Percentiles rank a stretch among this genome's conserved stretches.
Conservation (phyloP, 163 green algal species). For the Picocystis sp. region DNA sequence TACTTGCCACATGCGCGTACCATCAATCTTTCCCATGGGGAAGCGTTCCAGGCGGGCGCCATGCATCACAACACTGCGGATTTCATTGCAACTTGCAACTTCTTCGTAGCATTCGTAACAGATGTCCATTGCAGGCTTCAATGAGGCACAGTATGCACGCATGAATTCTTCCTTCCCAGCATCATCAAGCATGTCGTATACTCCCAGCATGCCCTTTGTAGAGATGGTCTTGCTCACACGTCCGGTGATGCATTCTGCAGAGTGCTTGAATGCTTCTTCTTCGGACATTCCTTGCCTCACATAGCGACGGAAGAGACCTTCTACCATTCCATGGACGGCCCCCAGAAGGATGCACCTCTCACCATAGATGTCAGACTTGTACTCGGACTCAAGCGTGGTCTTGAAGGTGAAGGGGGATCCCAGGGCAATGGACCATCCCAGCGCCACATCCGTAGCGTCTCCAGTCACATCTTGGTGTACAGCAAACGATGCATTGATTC, state of each 20-base stretch:
- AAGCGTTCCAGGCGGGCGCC: constrained; percentile 81
- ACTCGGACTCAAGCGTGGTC: constrained; percentile 96
- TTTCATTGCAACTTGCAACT: constrained; percentile 93
- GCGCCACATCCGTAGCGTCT: constrained; percentile 80
- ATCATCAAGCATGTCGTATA: constrained; percentile 76
- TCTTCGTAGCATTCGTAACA: constrained; percentile 99
- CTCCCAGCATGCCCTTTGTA: constrained; percentile 52
- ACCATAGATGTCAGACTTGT: constrained; percentile 98
- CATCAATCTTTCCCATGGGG: constrained; percentile 98
- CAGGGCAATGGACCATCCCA: constrained; percentile 89
- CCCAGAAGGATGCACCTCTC: constrained; percentile 95
- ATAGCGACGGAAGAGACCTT: constrained; percentile 76
- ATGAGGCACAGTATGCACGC: constrained; percentile 55
- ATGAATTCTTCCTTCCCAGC: constrained; percentile 85
- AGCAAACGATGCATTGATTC: constrained; percentile 97
- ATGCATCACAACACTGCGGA: constrained; percentile 83
- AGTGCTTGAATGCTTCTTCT: constrained; percentile 92
- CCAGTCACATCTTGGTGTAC: constrained; percentile 95
- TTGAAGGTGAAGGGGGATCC: constrained; percentile 81
- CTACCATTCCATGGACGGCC: constrained; percentile 93
- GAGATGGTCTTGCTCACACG: constrained; percentile 86
- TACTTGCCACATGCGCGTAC: constrained; percentile 95
- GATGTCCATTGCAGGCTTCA: constrained; percentile 84
- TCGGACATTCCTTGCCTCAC: constrained; percentile 13
- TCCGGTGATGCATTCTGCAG: constrained; percentile 93